Base-by-base conservation (phyloP, 306 rosid species). In the Dryas drummondii region DNA sequence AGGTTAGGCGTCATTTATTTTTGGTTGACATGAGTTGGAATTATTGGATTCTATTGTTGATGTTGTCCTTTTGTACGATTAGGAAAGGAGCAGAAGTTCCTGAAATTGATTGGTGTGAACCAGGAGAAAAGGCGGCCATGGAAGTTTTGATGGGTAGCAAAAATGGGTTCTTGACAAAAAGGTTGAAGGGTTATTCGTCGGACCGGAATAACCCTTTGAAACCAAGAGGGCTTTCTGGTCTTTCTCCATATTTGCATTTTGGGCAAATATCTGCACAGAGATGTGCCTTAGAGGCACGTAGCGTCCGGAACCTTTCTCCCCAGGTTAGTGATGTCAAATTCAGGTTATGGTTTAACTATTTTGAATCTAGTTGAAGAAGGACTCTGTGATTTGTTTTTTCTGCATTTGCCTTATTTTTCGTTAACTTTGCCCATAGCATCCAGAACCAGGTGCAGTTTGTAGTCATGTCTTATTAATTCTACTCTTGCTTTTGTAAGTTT, bases 161-260 rank as follows among this genome's bases (percentile, higher is more conserved):
- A 75, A 84, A 72, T 81, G 98, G 98, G 76, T 94, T 94, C 82
- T 87, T 94, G 85, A 94, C 94, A 4, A 94, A 91, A 75, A 84
- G 97, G 86, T 74, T 90, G 86, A 88, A 80, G 82, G 82, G 65
- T 73, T 91, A 94, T 80, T 78, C 94, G 0, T 42, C 52, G 0
- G 97, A 91, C 73, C 83, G 97, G 67, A 90, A 87, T 61, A 88
- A 94, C 75, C 97, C 98, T 0, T 76, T 86, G 78, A 87, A 91
- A 73, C 89, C 96, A 37, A 81, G 71, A 66, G 96, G 85, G 2
- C 85, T 94, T 72, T 94, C 98, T 59, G 93, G 98, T 42, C 85
- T 94, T 57, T 94, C 98, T 56, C 97, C 98, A 22, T 91, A 94
- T 83, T 77, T 94, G 86, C 98, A 94, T 84, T 91, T 94, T 86